Evolutionary conservation across 2,329 filamentous ascomycete species (phyloP), one percentile per base, ranked within the genome.

Genomic region (Monosporascus sp.): DNA sequence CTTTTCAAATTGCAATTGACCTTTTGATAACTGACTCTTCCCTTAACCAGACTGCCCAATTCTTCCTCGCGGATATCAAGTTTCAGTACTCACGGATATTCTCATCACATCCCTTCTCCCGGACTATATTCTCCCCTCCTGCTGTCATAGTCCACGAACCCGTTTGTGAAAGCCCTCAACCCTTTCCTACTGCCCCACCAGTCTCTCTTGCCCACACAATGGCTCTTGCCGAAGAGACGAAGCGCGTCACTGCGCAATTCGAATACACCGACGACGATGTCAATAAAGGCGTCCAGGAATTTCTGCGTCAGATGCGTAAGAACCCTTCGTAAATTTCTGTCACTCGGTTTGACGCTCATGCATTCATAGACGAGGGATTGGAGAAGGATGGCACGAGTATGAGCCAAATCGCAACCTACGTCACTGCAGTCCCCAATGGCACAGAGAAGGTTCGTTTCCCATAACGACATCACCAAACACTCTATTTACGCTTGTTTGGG

Each of bases 391-490:
- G 86, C 57, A 87, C 89, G 35, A 91, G 87, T 62, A 74, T 99
- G 76, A 93, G 89, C 74, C 94, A 97, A 76, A 97, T 99, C 66
- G 94, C 94, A 7, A 96, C 92, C 43, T 99, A 96, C 72, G 93
- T 99, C 61, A 97, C 94, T 1, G 87, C 85, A 37, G 92, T 97
- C 28, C 94, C 94, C 68, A 94, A 97, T 80, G 94, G 94, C 64
- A 97, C 92, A 3, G 94, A 99, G 75, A 96, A 97, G 86, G 91
- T 93, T 75, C 64, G 55, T 57, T 45, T 20, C 17, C 51, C 9
- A 15, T 44, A 18, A 40, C 44, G 9, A 1, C 31, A 35, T 35
- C 31, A 35, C 46, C 28, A 31, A 28, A 37, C 53, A 35, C 37
- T 5, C 46, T 48, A n/a, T 11, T 51, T 35, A 17, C 20, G 18